Evolutionary conservation across 306 rosid genomes (phyloP).

Genomic region (Medicago truncatula): DNA sequence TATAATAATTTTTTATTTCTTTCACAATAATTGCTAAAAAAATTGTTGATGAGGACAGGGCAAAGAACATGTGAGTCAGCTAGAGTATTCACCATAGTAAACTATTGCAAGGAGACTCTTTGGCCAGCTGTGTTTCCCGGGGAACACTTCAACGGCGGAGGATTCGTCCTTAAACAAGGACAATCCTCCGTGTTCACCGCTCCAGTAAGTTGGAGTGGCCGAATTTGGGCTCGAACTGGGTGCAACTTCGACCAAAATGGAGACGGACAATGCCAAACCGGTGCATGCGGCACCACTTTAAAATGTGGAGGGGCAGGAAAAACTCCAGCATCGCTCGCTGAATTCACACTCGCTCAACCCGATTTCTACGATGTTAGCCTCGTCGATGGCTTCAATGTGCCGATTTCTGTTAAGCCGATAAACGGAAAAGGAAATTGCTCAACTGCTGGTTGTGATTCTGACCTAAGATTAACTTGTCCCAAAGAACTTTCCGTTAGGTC

Average conservation of each 20-base stretch:
- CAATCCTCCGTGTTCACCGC: slow-evolving; percentile 65
- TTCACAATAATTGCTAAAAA: neutral
- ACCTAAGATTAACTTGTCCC: slow-evolving; percentile 64
- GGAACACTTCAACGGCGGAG: slow-evolving; percentile 76
- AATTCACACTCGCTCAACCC: slow-evolving; percentile 62
- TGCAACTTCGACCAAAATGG: slow-evolving; percentile 82
- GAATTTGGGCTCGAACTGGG: slow-evolving; percentile 95
- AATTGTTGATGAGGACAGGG: slow-evolving; percentile 49
- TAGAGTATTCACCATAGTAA: slow-evolving; percentile 73
- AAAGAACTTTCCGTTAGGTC: slow-evolving; percentile 54
- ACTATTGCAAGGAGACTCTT: slow-evolving; percentile 80
- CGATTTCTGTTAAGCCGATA: slow-evolving; percentile 57
- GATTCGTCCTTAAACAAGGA: slow-evolving; percentile 67
- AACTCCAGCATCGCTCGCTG: slow-evolving; percentile 83
- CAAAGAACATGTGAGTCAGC: slow-evolving; percentile 57
- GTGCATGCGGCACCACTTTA: slow-evolving; percentile 62
- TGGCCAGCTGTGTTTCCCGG: slow-evolving; percentile 88
- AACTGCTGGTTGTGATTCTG: slow-evolving; percentile 71
- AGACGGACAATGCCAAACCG: slow-evolving; percentile 67
- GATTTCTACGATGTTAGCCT: slow-evolving; percentile 91
- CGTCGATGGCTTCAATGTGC: slow-evolving; percentile 89
- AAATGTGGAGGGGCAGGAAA: slow-evolving; percentile 72
- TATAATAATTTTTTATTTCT: neutral
- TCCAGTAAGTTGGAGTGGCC: slow-evolving; percentile 75
- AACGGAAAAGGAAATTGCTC: slow-evolving; percentile 78